Base-by-base conservation (phyloP, 768 basidiomycete genomes). In the Stropharia rugosoannulata region DNA sequence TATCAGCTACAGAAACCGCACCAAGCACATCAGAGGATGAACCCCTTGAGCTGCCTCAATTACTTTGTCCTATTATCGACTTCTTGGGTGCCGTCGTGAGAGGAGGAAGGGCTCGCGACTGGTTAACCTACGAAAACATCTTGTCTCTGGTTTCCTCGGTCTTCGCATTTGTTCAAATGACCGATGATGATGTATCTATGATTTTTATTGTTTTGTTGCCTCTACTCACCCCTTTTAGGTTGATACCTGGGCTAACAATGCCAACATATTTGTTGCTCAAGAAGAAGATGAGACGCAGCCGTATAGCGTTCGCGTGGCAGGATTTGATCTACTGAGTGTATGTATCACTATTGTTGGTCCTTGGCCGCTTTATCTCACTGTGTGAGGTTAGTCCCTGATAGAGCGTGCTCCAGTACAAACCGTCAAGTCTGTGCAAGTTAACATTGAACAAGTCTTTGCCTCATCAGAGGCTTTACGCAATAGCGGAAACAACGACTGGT, bases 231-330 rank as follows among this genome's bases (percentile, higher is more conserved):
- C 27, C 39, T 47, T 38, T 27, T 29, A 98, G 94, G 94, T 95
- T 66, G 93, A 95, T 29, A 88, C 84, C 13, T 98, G 96, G 96
- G 82, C 85, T 2, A 83, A 79, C 51, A 90, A 97, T 62, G 86
- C 92, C 3, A 98, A 98, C 62, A 84, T 89, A 3, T 98, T 98
- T 64, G 86, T 98, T 29, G 88, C 89, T 22, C 93, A 98, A 66
- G 95, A 98, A 65, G 93, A 97, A 51, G 96, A 98, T 57, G 94
- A 96, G 58, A 86, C 86, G 1, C 84, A 90, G 51, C 67, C 79
- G 1, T 95, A 94, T 66, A 91, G 90, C 52, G 80, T 93, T 35
- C 81, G 97, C 36, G 82, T 92, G 2, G 89, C 92, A 4, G 87
- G 87, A 3, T 87, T 94, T 62, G 96, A 98, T 64, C 71, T 98